Base-by-base conservation (phyloP, 306 rosid genomes). In the Prunus mongolica region DNA sequence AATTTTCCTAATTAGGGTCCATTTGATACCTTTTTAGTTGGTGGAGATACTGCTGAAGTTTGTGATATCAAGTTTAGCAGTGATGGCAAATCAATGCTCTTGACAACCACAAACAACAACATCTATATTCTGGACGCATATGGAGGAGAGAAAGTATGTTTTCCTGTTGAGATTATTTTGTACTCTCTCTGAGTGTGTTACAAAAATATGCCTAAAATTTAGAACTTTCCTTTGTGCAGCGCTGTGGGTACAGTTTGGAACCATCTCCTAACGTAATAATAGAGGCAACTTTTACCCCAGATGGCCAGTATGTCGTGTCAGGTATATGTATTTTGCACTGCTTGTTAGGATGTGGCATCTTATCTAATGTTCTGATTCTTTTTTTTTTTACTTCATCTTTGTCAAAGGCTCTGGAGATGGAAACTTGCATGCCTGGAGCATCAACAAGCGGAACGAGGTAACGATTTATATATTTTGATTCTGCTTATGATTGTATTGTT, bases 11-110 rank as follows among this genome's bases (percentile, higher is more conserved):
- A 69, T 85, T 76, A 94, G 97, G 98, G 98, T 61, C 97, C 98
- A 71, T 95, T 95, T 44, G 98, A 95, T 78, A 92, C 98, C 79
- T 95, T 95, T 86, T 84, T 95, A 77, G 98, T 95, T 76, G 98
- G 97, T 74, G 97, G 98, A 79, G 98, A 95, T 79, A 95, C 90
- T 20, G 95, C 97, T 50, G 98, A 95, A 80, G 98, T 95, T 67
- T 92, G 94, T 69, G 98, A 95, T 76, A 95, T 95, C 82, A 95
- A 95, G 83, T 95, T 95, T 82, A 95, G 98, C 86, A 92, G 87
- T 27, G 98, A 95, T 68, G 98, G 98, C 16, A 89, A 95, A 84
- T 95, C 98, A 67, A 92, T 95, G 98, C 92, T 95, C 73, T 82
- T 95, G 91, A 92, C 97, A 18, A 95, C 97, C 34, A 88, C 97